phyloP scores from a whole-genome alignment of 345 rosid species.

The Euphorbia lathyris region DNA sequence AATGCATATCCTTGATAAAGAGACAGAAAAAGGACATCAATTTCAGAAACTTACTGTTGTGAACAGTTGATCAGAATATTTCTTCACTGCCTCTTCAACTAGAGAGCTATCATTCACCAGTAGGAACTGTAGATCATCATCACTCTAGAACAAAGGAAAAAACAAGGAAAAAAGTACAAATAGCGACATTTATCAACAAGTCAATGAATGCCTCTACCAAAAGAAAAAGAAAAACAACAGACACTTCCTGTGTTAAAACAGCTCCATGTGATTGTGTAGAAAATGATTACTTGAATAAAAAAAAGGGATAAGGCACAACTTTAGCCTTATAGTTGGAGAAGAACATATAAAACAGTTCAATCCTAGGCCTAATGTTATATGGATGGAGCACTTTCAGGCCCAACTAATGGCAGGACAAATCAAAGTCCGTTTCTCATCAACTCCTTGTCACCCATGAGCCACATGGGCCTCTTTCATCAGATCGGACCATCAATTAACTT shows the following conservation, averaged over 20 bases:
- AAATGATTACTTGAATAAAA: slow-evolving; percentile 12
- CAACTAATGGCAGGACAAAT: too few species aligned
- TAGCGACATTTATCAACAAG: not conserved
- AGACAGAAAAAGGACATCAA: not conserved
- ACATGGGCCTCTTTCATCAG: too few species aligned
- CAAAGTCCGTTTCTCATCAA: too few species aligned
- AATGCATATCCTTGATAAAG: not conserved
- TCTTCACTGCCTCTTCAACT: slow-evolving; percentile 40
- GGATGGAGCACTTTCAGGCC: too few species aligned
- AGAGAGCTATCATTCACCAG: slow-evolving; percentile 27
- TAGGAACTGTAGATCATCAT: slow-evolving; percentile 47
- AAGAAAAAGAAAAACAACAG: too few species aligned
- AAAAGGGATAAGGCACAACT: not conserved
- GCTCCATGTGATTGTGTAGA: slow-evolving; percentile 4
- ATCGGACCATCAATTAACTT: too few species aligned
- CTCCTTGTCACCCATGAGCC: too few species aligned
- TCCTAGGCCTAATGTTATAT: too few species aligned
- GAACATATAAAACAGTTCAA: too few species aligned
- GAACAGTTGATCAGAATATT: slow-evolving; percentile 44
- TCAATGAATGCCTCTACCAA: not conserved
- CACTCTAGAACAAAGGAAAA: slow-evolving; percentile 26
- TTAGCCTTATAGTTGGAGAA: too few species aligned
- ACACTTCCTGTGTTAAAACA: too few species aligned
- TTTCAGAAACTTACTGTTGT: slow-evolving; percentile 37
- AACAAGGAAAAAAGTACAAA: not conserved